These are phyloP conservation scores for Candida gigantensis DNA, from an alignment of 1,139 yeast genomes.

Conservation along the genomic window DNA sequence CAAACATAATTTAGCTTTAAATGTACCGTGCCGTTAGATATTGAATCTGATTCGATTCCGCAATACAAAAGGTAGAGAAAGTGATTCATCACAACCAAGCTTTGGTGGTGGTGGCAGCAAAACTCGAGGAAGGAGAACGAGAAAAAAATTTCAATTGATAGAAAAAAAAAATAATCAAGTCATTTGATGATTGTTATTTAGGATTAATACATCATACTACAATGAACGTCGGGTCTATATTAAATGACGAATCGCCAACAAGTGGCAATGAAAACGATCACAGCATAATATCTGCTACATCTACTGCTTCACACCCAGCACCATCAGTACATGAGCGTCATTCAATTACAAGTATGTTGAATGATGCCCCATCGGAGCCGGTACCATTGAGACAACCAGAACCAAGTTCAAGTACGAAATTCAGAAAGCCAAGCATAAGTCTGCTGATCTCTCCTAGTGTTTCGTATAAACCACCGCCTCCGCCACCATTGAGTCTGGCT, in stretches of 20 bases:
- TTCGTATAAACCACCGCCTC: slow-evolving; percentile 6
- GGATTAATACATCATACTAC: background rate
- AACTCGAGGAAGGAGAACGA: background rate
- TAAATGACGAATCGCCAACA: slow-evolving; percentile 45
- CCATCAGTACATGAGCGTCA: slow-evolving; percentile 26
- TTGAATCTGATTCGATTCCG: too few relatives aligned
- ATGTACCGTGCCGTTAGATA: too few relatives aligned
- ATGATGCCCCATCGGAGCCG: slow-evolving; percentile 21
- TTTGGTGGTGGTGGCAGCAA: too few relatives aligned
- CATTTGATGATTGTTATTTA: too few relatives aligned
- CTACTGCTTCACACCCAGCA: slow-evolving; percentile 6
- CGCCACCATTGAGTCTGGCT: slow-evolving; percentile 2
- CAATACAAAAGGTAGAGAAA: too few relatives aligned
- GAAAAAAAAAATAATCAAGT: too few relatives aligned
- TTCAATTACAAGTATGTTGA: slow-evolving; percentile 31
- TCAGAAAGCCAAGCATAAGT: slow-evolving; percentile 12
- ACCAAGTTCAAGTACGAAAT: slow-evolving; percentile 2
- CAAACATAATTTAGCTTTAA: too few relatives aligned
- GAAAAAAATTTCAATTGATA: background rate
- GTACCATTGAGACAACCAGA: slow-evolving; percentile 9
- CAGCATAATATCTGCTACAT: slow-evolving; percentile 1
- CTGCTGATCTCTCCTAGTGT: slow-evolving; percentile 10
- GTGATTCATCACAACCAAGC: too few relatives aligned
- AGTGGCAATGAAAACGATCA: slow-evolving; percentile 23
- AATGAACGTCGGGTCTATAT: slow-evolving; percentile 51